Evolutionary conservation across 768 basidiomycete species (phyloP).

Genomic region (Kwoniella newhampshirensis): DNA sequence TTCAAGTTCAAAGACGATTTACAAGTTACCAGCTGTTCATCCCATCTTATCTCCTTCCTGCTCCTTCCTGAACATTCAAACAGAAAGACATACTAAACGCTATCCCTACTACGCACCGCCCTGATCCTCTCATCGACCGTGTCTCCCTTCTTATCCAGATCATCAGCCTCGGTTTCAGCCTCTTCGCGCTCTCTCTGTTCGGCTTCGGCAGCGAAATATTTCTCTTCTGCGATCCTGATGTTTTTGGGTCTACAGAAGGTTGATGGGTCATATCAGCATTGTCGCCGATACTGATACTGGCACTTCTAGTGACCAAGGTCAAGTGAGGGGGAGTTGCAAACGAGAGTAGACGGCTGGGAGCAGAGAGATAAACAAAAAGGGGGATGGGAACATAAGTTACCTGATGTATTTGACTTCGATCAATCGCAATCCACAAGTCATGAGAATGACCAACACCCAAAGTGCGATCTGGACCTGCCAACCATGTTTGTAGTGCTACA

Average conservation of each 20-base stretch:
- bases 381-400: too few species aligned
- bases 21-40: too few species aligned
- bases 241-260: conserved; percentile 19
- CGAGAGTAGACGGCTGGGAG: too few species aligned
- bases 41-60: too few species aligned
- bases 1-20: too few species aligned
- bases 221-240: conserved; percentile 9
- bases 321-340: too few species aligned
- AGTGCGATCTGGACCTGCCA: conserved; percentile 44
- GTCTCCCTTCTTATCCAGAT: conserved; percentile 1
- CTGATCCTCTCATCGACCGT: not conserved
- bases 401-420: conserved; percentile 39
- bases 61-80: too few species aligned
- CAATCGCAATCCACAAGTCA: conserved; percentile 28
- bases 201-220: conserved; percentile 7
- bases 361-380: too few species aligned
- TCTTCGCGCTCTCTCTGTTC: conserved; percentile 4
- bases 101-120: not conserved
- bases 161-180: not conserved
- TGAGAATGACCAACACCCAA: conserved; percentile 39
- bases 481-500: conserved; percentile 33
- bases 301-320: too few species aligned
- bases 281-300: too few species aligned
- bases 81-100: too few species aligned
- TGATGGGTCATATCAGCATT: too few species aligned